Evolutionary conservation across 2,329 filamentous ascomycete species (phyloP), one percentile per base, ranked within the genome.

Genomic region (Proliferodiscus dingleyae): DNA sequence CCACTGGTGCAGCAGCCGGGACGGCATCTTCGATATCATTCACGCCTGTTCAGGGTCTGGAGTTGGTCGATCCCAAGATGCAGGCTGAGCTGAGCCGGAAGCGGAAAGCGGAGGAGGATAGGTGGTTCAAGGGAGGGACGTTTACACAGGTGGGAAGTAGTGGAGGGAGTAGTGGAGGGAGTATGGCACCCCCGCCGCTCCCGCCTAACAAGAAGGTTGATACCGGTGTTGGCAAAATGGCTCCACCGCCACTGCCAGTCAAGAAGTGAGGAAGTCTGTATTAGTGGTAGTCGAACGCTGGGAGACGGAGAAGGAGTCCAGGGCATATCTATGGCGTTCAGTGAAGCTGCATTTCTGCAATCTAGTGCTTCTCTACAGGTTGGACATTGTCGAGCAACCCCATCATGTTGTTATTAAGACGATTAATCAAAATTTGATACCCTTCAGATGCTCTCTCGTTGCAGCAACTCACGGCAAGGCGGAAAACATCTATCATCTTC

Each of bases 101-200:
- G 72, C 75, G 89, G 53, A 94, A 95, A 65, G 90, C 89, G 1
- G 93, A 97, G 53, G 89, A 95, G 64, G 91, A 97, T 63, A 76
- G 89, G 29, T 98, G 89, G 85, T 98, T 98, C 73, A 95, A 93
- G 67, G 87, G 89, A 37, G 93, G 93, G n/a, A 90, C 88, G 0
- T 98, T 98, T 62, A 96, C 93, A 7, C 90, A 96, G 65, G 78
- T 95, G 45, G 81, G 81, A 8, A 70, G 71, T 6, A 72, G 74
- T 51, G 51, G 52, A 7, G n/a, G n/a, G n/a, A n/a, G n/a, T n/a
- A n/a, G n/a, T n/a, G 53, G 51, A 41, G 80, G 73, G 9, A 84
- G 80, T 1, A 95, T 96, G 75, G 95, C 90, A 67, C 85, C 94
- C 30, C 89, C 91, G 13, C 76, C 75, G 2, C 63, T 91, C 9